Conservation (phyloP, 2,329 filamentous ascomycete genomes). For the Niveomyces coronatus region DNA sequence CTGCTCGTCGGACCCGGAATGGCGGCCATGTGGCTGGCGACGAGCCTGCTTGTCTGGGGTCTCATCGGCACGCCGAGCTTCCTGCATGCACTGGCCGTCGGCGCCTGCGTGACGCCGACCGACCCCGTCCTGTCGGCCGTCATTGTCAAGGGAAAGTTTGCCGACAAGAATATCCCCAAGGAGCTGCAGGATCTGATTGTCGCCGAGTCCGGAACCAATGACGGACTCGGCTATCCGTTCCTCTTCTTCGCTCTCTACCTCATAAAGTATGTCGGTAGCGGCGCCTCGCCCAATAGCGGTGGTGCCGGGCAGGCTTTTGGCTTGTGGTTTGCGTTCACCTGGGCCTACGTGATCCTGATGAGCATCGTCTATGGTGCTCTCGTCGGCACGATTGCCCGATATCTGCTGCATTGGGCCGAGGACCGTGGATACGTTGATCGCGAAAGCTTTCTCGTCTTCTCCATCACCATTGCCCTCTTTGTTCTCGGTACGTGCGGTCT, state of each 20-base stretch:
- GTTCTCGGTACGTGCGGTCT: conserved; percentile 79
- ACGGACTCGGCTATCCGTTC: conserved; percentile 83
- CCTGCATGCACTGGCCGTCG: conserved; percentile 69
- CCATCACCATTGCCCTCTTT: conserved; percentile 75
- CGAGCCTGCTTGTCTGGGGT: conserved; percentile 68
- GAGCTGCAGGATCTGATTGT: conserved; percentile 72
- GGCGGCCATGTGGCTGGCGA: conserved; percentile 76
- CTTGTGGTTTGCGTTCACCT: conserved; percentile 77
- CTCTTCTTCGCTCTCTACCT: conserved; percentile 76
- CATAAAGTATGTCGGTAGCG: conserved; percentile 61
- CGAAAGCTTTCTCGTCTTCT: conserved; percentile 81
- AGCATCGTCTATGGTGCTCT: conserved; percentile 67
- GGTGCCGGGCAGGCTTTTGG: conserved; percentile 51
- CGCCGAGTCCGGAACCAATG: conserved; percentile 79
- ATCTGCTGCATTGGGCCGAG: conserved; percentile 75
- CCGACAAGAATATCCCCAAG: conserved; percentile 78
- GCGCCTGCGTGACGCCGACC: conserved; percentile 83
- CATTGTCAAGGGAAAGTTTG: conserved; percentile 89
- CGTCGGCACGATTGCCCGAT: conserved; percentile 74
- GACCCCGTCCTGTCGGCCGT: conserved; percentile 82
- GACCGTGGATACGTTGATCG: conserved; percentile 71
- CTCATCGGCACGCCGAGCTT: conserved; percentile 63
- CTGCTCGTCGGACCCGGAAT: conserved; percentile 76
- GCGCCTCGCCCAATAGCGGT: conserved; percentile 48
- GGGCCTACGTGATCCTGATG: conserved; percentile 72